These are phyloP conservation scores for Mycena rosella DNA, from an alignment of 768 basidiomycete species.

Conservation along the genomic window DNA sequence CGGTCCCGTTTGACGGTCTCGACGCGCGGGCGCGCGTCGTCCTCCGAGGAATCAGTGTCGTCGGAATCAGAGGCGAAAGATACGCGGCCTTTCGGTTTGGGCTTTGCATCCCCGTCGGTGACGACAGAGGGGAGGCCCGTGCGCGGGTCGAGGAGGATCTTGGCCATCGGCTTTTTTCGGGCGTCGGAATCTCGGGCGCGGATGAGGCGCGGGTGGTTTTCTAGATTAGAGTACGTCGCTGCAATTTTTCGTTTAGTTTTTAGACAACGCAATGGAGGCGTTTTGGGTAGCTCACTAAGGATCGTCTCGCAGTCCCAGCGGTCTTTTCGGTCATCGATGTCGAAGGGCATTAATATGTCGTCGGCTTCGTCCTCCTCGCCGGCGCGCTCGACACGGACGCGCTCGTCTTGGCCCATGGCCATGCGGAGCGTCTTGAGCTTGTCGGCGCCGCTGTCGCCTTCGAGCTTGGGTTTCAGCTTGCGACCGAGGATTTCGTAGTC, in stretches of 20 bases:
- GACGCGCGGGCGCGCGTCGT: slow-evolving; percentile 36
- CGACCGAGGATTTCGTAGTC: slow-evolving; percentile 93
- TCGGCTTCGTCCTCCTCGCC: slow-evolving; percentile 62
- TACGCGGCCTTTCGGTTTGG: slow-evolving; percentile 33
- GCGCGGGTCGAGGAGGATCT: slow-evolving; percentile 79
- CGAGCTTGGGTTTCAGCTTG: slow-evolving; percentile 82
- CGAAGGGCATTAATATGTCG: slow-evolving; percentile 53
- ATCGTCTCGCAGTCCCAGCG: slow-evolving; percentile 98
- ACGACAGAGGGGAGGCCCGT: slow-evolving; percentile 79
- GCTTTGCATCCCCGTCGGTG: slow-evolving; percentile 34
- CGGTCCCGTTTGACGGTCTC: slow-evolving; percentile 78
- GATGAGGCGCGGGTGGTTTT: slow-evolving; percentile 95
- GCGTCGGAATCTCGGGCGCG: slow-evolving; percentile 63
- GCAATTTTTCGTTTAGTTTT: slow-evolving; percentile 32
- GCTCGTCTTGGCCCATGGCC: slow-evolving; percentile 79
- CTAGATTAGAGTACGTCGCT: slow-evolving; percentile 98
- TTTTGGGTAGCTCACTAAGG: slow-evolving; percentile 69
- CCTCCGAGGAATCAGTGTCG: slow-evolving; percentile 40
- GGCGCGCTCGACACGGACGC: slow-evolving; percentile 59
- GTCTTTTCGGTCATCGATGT: slow-evolving; percentile 74
- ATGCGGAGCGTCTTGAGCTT: slow-evolving; percentile 86
- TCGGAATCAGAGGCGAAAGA: slow-evolving; percentile 45
- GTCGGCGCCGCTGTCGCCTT: slow-evolving; percentile 77
- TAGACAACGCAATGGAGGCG: not conserved
- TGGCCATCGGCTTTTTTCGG: slow-evolving; percentile 59